These are phyloP conservation scores for Sordaria brevicollis DNA, from an alignment of 495 filamentous ascomycete species.

Conservation along the genomic window DNA sequence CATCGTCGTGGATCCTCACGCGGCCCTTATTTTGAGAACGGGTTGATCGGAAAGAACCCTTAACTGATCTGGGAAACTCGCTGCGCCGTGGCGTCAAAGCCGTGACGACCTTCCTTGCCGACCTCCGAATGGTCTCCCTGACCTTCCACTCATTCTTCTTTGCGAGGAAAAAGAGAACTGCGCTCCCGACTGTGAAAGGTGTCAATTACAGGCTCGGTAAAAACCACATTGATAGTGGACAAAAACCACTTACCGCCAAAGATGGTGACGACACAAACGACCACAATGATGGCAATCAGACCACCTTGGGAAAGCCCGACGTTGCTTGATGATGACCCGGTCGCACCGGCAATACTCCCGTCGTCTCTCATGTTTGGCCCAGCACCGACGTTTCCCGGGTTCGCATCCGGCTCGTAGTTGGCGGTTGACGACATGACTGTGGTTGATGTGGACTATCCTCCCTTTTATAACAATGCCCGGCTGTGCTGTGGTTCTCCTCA, in stretches of 20 bases:
- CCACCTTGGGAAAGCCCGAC: constrained; percentile 46
- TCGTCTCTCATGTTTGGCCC: constrained; percentile 14
- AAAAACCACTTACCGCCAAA: constrained; percentile 39
- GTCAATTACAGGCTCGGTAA: not conserved
- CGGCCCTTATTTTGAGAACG: constrained; percentile 14
- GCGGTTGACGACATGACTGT: not conserved
- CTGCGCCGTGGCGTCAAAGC: constrained; percentile 43
- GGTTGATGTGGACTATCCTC: not conserved
- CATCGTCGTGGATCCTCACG: constrained; percentile 32
- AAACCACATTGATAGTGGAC: not conserved
- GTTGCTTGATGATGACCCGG: constrained; percentile 38
- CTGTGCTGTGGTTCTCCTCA: not conserved
- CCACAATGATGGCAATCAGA: constrained; percentile 51
- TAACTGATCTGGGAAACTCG: constrained; percentile 44
- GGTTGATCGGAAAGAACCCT: constrained; percentile 20
- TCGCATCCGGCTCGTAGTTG: constrained; percentile 7
- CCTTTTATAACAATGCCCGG: not conserved
- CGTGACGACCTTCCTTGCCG: constrained; percentile 41
- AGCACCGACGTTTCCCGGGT: constrained; percentile 1
- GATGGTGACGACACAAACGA: constrained; percentile 46
- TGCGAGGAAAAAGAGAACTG: constrained; percentile 42
- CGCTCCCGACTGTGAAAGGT: constrained; percentile 29
- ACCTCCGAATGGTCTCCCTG: constrained; percentile 40
- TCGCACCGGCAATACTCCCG: constrained; percentile 43
- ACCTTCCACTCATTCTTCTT: constrained; percentile 50